phyloP scores from a whole-genome alignment of 2,329 filamentous ascomycete species.

The Diaporthe australafricana region DNA sequence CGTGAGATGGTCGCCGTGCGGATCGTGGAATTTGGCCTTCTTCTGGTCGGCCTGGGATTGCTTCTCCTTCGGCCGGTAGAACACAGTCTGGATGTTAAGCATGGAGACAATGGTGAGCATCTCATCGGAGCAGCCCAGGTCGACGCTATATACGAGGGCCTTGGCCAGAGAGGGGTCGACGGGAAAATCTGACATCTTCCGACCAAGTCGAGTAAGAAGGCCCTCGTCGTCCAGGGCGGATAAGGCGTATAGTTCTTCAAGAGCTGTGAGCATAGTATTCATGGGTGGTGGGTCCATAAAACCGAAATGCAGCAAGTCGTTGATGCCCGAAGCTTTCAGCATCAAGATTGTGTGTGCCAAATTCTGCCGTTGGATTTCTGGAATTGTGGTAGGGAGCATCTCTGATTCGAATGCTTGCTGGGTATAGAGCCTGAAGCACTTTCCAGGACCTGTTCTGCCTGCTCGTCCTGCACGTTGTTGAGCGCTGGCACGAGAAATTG shows the following conservation, averaged over 20 bases:
- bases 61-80: constrained; percentile 97
- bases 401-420: constrained; percentile 96
- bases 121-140: constrained; percentile 91
- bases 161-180: constrained; percentile 97
- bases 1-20: constrained; percentile 92
- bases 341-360: constrained; percentile 93
- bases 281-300: constrained; percentile 99
- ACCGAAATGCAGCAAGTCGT: constrained; percentile 95
- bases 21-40: constrained; percentile 97
- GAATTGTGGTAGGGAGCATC: constrained; percentile 95
- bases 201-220: constrained; percentile 87
- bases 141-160: constrained; percentile 86
- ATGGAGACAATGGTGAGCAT: constrained; percentile 94
- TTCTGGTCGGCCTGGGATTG: constrained; percentile 96
- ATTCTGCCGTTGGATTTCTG: constrained; percentile 96
- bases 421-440: constrained; percentile 95
- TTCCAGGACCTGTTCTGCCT: constrained; percentile 93
- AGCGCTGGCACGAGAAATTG: constrained; percentile 95
- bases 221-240: constrained; percentile 96
- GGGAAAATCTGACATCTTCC: constrained; percentile 98
- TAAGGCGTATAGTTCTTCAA: constrained; percentile 94
- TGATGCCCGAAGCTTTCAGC: constrained; percentile 99
- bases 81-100: constrained; percentile 87
- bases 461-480: constrained; percentile 94
- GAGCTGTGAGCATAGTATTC: constrained; percentile 95